Evolutionary conservation across 257 asterid species (phyloP), one percentile per base, ranked within the genome.

Genomic region (Phtheirospermum japonicum): DNA sequence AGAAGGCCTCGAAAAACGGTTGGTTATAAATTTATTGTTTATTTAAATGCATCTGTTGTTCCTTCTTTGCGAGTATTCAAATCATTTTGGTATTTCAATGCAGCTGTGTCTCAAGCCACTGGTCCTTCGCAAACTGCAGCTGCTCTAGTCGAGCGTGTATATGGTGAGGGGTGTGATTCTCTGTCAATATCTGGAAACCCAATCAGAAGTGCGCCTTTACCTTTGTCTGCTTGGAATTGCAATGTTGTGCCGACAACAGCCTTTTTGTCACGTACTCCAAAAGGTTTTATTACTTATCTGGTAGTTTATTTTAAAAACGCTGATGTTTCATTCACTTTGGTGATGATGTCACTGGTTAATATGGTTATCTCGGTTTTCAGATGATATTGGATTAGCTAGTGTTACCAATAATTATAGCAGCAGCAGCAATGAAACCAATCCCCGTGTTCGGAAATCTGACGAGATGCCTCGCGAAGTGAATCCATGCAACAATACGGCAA

Each of bases 1-100:
- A 87, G 40, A 90, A 87, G 68, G 96, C 95, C 65, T 67, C 95
- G 4, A 85, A 77, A 79, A 75, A 17, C 65, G 90, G 93, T 85
- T 71, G 33, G 76, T 28, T 34, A 12, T 17, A 63, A 43, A 40
- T 14, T 12, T 20, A 36, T 11, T 53, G 16, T 18, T 31, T 30
- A 45, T 61, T 55, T 45, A 20, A 66, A 36, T 17, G 4, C 36
- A 36, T 50, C 40, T 59, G 9, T 26, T 49, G 42, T 55, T 23
- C 18, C 30, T 57, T 46, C 30, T 31, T 17, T 56, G 56, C 33
- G 2, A 16, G 51, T 32, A 46, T 12, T 46, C 28, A 4, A 14
- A 14, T 65, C 32, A 26, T 54, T 28, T 20, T 70, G 19, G 20
- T 19, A 50, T 76, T 45, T 46, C 39, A 19, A 45, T 40, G 57